Percentiles rank a stretch among this genome's conserved stretches.
Evolutionary conservation across 805 yeast genomes (phyloP).

Genomic region (Kazachstania viticola): DNA sequence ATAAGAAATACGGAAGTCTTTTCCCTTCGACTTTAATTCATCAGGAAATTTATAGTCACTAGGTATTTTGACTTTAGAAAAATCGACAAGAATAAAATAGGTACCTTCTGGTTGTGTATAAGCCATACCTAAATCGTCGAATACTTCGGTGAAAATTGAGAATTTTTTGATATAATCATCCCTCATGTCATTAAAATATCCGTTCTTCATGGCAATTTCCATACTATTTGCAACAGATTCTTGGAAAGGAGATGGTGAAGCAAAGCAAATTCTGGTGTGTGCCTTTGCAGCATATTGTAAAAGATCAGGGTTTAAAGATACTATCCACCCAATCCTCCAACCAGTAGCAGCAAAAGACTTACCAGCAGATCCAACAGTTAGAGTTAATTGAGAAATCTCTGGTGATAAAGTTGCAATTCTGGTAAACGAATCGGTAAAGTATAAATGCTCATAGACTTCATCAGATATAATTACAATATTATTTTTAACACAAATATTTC

Average conservation of each 20-base stretch:
- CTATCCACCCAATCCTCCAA: constrained; percentile 95
- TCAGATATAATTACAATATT: constrained; percentile 78
- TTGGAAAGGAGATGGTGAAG: constrained; percentile 85
- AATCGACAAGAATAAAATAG: constrained; percentile 81
- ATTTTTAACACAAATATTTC: constrained; percentile 73
- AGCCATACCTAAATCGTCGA: constrained; percentile 80
- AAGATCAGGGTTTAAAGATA: constrained; percentile 66
- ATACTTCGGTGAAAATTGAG: constrained; percentile 57
- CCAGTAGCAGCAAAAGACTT: constrained; percentile 98
- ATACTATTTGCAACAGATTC: constrained; percentile 82
- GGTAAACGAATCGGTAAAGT: constrained; percentile 55
- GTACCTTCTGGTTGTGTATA: constrained; percentile 92
- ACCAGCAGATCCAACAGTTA: constrained; percentile 95
- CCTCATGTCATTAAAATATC: constrained; percentile 63
- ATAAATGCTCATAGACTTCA: constrained; percentile 90
- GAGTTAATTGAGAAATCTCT: constrained; percentile 64
- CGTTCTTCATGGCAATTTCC: constrained; percentile 42
- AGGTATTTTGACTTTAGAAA: constrained; percentile 73
- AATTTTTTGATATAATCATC: constrained; percentile 60
- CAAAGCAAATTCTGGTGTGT: constrained; percentile 88
- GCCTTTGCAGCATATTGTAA: constrained; percentile 77
- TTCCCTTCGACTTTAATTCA: constrained; percentile 55
- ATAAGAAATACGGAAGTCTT: constrained; percentile 80
- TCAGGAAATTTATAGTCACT: constrained; percentile 58
- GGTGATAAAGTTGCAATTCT: constrained; percentile 77